Evolutionary conservation across 2,329 filamentous ascomycete species (phyloP), one percentile per base, ranked within the genome.

Genomic region (Arthrinium puccinioides): DNA sequence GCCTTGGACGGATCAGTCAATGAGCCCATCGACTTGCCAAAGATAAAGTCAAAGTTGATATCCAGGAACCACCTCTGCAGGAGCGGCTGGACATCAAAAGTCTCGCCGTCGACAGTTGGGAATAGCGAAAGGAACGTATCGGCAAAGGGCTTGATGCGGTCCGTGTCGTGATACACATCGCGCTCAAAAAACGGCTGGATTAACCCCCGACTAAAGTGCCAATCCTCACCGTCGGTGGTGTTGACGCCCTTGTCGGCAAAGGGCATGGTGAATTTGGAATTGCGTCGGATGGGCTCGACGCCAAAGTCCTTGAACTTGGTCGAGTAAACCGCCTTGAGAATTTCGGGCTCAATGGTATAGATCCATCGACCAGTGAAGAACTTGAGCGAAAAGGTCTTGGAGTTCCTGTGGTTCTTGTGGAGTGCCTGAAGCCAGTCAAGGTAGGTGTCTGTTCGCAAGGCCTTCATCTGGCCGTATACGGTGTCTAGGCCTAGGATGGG

Each of bases 181-280:
- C 29, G 29, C 29, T 32, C n/a, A 13, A 32, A 32, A 16, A 32
- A 32, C 6, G 29, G 29, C 29, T 32, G 15, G 29, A 32, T 32
- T 16, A 32, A 16, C n/a, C 13, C 11, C 14, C 29, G 29, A 16
- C n/a, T 20, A 13, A 16, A 20, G 7, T 32, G n/a, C 29, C 29
- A 32, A 11, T 32, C 29, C 15, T 15, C 16, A 4, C 29, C 29
- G 19, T 32, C 29, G 29, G 16, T 20, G n/a, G 29, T 32, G 29
- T 20, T 32, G 29, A 32, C 29, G 19, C 29, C 29, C 16, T 16
- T 32, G 29, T 32, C 29, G 9, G 29, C 29, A 20, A 32, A 32
- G 7, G 29, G 29, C n/a, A 16, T 15, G 7, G 29, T 32, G 29
- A 20, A 13, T 11, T 19, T 15, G 14, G n/a, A 16, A 16, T 32